phyloP scores from a whole-genome alignment of 2,329 filamentous ascomycete genomes.

The Penicillium glabrum region DNA sequence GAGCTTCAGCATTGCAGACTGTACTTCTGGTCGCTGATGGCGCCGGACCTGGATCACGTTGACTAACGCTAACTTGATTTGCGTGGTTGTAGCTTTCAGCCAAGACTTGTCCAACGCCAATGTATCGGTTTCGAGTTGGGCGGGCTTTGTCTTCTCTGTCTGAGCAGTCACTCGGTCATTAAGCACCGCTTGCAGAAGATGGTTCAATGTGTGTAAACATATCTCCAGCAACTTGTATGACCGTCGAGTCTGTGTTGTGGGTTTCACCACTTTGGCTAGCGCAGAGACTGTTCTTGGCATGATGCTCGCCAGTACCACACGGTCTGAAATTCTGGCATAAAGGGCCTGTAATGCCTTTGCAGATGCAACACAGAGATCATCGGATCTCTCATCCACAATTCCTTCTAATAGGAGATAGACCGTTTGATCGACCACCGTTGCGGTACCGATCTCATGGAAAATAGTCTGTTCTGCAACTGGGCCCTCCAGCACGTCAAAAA shows the following conservation, averaged over 20 bases:
- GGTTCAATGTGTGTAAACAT: conserved; percentile 59
- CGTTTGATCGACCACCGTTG: conserved; percentile 79
- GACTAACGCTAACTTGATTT: conserved; percentile 79
- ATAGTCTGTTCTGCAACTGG: conserved; percentile 43
- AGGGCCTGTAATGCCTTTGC: conserved; percentile 64
- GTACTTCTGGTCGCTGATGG: conserved; percentile 69
- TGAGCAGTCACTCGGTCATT: conserved; percentile 39
- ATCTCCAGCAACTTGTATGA: conserved; percentile 64
- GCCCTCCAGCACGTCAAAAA: conserved; percentile 62
- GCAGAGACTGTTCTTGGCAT: conserved; percentile 84
- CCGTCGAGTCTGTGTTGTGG: conserved; percentile 61
- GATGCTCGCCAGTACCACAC: conserved; percentile 77
- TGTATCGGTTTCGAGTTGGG: conserved; percentile 35
- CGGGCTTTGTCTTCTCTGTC: conserved; percentile 19
- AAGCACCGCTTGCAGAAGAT: conserved; percentile 46
- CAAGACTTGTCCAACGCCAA: conserved; percentile 57
- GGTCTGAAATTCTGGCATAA: conserved; percentile 65
- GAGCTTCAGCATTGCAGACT: conserved; percentile 64
- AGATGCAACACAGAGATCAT: conserved; percentile 70
- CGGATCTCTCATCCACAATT: conserved; percentile 62
- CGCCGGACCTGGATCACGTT: conserved; percentile 73
- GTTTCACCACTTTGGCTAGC: conserved; percentile 72
- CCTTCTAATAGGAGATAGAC: conserved; percentile 78
- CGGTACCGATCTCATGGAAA: conserved; percentile 56
- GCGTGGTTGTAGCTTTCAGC: conserved; percentile 75